A percentile compares a stretch with the other conserved stretches of the same genome.
Conservation (phyloP, 306 rosid genomes). For the Geum urbanum region DNA sequence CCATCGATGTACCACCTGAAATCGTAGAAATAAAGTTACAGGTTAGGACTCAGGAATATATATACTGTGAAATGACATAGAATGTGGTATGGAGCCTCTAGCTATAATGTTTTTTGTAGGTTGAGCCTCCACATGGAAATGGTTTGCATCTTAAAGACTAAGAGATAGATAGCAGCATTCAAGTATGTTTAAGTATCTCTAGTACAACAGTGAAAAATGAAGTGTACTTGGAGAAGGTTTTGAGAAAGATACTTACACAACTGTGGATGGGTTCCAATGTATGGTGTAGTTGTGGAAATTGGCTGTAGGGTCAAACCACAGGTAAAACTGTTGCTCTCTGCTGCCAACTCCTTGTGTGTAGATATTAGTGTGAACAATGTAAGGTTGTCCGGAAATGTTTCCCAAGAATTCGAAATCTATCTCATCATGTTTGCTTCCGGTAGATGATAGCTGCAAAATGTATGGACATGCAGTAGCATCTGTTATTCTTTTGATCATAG, state of each 20-base stretch:
- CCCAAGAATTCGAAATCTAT: conserved; percentile 90
- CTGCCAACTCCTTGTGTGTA: conserved; percentile 67
- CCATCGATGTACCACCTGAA: conserved; percentile 76
- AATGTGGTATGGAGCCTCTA: neutral
- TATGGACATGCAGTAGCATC: conserved; percentile 12
- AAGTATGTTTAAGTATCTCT: neutral
- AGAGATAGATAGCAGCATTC: neutral
- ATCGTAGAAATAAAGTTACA: conserved; percentile 4
- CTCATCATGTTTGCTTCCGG: conserved; percentile 69
- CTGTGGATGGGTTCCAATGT: conserved; percentile 75
- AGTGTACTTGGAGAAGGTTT: neutral
- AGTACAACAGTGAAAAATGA: neutral
- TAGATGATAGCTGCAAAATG: conserved; percentile 63
- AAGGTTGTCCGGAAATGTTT: conserved; percentile 76
- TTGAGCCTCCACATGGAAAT: neutral
- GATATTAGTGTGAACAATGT: conserved; percentile 69
- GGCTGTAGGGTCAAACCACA: conserved; percentile 84
- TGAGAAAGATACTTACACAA: conserved; percentile 55
- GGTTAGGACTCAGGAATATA: neutral
- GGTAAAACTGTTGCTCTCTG: conserved; percentile 74
- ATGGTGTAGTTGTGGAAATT: conserved; percentile 84
- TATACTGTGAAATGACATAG: neutral
- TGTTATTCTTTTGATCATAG: neutral
- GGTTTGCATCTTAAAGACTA: neutral
- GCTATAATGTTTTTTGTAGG: neutral